These are phyloP conservation scores for Gossypium laxum DNA, from an alignment of 441 rosid species.

Conservation along the genomic window DNA sequence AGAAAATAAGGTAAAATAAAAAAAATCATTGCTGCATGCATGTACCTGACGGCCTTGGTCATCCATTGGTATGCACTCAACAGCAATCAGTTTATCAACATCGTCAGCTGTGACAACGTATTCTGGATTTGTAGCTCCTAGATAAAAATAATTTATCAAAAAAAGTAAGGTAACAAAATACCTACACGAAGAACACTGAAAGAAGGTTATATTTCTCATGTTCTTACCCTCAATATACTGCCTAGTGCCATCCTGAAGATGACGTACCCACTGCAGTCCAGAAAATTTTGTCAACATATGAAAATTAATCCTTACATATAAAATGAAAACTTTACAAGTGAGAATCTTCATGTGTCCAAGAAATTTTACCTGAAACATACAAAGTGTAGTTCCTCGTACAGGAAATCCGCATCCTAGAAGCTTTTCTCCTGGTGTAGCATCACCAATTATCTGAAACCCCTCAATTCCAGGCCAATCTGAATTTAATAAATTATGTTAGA, in stretches of 20 bases:
- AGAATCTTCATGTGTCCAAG: constrained; percentile 4
- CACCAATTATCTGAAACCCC: constrained; percentile 83
- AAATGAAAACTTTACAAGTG: neutral
- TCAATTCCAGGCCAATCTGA: constrained; percentile 86
- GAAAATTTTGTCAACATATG: constrained; percentile 7
- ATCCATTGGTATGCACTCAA: constrained; percentile 99
- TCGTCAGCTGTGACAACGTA: constrained; percentile 96
- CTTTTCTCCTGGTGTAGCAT: constrained; percentile 79
- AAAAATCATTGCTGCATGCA: neutral
- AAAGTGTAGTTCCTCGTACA: constrained; percentile 83
- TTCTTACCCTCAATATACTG: constrained; percentile 84
- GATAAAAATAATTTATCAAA: constrained; percentile 1
- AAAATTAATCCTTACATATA: neutral
- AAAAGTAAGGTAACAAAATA: constrained; percentile 9
- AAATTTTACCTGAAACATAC: constrained; percentile 80
- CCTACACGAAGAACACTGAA: neutral
- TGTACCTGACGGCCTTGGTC: constrained; percentile 86
- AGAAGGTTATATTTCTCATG: constrained; percentile 8
- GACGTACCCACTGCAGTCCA: constrained; percentile 74
- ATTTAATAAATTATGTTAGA: constrained; percentile 24
- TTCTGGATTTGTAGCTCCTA: constrained; percentile 97
- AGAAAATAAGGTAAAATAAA: neutral
- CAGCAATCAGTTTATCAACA: constrained; percentile 88
- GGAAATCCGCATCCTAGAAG: constrained; percentile 92
- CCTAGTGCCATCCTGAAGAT: constrained; percentile 90